Evolutionary conservation across 2,329 filamentous ascomycete genomes (phyloP), one percentile per base, ranked within the genome.

Genomic region (Byssochlamys sp.): DNA sequence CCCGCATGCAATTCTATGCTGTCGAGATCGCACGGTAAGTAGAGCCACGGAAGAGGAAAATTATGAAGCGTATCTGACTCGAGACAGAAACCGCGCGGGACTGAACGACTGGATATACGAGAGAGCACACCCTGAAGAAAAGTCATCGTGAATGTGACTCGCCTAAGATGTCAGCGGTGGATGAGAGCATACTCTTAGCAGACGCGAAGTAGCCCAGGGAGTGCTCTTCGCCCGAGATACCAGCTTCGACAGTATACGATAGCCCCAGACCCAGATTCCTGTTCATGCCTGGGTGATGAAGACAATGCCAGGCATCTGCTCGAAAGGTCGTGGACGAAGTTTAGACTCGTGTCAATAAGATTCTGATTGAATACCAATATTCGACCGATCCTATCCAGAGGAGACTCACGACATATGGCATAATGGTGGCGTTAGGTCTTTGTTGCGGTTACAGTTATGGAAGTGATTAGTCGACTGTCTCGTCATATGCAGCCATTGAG

Each of bases 41-140:
- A 19, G 52, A 26, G 35, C 29, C 29, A 12, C 4, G 2, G 9
- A 14, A 24, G n/a, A 29, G 27, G n/a, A 54, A 31, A 19, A 53
- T 50, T 52, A 28, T 1, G 49, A 1, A 26, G 11, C 19, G 45
- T 54, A 57, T 26, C 55, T 69, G 24, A 67, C 48, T 11, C 4
- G 29, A 11, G 52, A 6, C 49, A 86, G 86, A 66, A 99, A 99
- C 76, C 87, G 87, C 60, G 83, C 83, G 56, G 92, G 92, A 28
- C 77, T 97, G 58, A 99, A 99, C 69, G 94, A 99, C 75, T 99
- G 94, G 94, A 85, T 99, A 61, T 94, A 92, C 74, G 91, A 97
- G 76, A 82, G 89, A 72, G 84, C 86, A 1, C 85, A 92, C 67
- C 80, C 81, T 57, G 78, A 82, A 65, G 82, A 81, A 72, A 73